These are phyloP conservation scores for Crucihimalaya himalaica DNA, from an alignment of 345 rosid species.

Conservation along the genomic window DNA sequence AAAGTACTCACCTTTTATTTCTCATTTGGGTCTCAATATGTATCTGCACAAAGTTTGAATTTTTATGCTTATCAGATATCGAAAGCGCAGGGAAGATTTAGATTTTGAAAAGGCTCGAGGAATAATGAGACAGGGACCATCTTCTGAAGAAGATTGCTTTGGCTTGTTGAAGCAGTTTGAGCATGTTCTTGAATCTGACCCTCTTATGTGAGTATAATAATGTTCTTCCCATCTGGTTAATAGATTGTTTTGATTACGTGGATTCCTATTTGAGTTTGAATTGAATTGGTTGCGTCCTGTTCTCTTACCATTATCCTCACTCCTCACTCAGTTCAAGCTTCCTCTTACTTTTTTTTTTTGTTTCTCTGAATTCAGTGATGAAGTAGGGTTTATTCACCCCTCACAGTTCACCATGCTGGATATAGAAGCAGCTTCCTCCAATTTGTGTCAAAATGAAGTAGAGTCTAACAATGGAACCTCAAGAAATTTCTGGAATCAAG, in stretches of 20 bases:
- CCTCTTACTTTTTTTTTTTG: neutral
- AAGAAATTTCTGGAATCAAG: slow-evolving; percentile 61
- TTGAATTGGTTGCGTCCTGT: neutral
- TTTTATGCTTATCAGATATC: too few relatives aligned
- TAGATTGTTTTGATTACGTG: too few relatives aligned
- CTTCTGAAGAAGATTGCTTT: slow-evolving; percentile 30
- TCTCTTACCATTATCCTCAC: neutral
- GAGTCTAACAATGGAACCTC: slow-evolving; percentile 26
- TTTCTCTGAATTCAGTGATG: slow-evolving; percentile 56
- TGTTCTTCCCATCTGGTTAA: too few relatives aligned
- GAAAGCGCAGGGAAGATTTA: too few relatives aligned
- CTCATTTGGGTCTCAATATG: too few relatives aligned
- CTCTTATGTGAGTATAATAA: slow-evolving; percentile 60
- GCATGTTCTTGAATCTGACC: slow-evolving; percentile 66
- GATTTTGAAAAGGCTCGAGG: too few relatives aligned
- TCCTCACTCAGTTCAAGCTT: neutral
- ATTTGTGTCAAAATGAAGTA: slow-evolving; percentile 1
- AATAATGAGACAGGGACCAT: slow-evolving; percentile 43
- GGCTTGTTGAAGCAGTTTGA: slow-evolving; percentile 57
- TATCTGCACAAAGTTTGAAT: too few relatives aligned
- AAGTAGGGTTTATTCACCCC: slow-evolving; percentile 86
- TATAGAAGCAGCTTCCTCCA: slow-evolving; percentile 40
- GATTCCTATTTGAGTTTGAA: neutral
- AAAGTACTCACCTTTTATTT: too few relatives aligned
- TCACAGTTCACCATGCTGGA: slow-evolving; percentile 66